Percentiles rank a stretch among this genome's conserved stretches.
Conservation (phyloP, 331 rosid genomes). For the Rhamnella rubrinervis region DNA sequence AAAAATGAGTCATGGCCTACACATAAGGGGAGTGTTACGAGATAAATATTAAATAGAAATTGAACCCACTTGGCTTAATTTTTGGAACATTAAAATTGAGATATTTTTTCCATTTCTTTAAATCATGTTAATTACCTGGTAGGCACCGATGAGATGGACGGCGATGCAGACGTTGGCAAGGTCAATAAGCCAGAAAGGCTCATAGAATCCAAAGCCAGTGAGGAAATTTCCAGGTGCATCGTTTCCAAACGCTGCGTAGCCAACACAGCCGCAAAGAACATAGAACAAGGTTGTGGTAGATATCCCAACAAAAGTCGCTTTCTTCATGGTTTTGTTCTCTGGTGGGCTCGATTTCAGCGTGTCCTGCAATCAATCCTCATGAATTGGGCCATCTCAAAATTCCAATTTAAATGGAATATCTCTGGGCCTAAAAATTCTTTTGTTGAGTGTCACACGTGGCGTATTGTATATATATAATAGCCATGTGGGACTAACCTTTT, state of each 20-base stretch:
- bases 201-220: constrained; percentile 97
- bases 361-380: constrained; percentile 51
- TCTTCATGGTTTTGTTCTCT: constrained; percentile 88
- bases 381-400: background rate
- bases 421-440: too few species aligned
- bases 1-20: too few species aligned
- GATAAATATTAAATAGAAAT: too few species aligned
- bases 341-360: constrained; percentile 82
- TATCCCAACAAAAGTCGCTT: constrained; percentile 72
- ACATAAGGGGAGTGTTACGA: too few species aligned
- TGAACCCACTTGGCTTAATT: too few species aligned
- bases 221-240: constrained; percentile 95
- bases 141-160: constrained; percentile 79
- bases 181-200: constrained; percentile 97
- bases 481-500: too few species aligned
- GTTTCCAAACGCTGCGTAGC: constrained; percentile 96
- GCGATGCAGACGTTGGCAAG: constrained; percentile 88
- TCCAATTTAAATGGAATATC: background rate
- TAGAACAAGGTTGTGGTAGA: constrained; percentile 79
- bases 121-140: constrained; percentile 54
- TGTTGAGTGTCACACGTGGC: too few species aligned
- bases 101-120: too few species aligned
- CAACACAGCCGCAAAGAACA: constrained; percentile 75
- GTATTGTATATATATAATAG: too few species aligned
- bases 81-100: background rate